Evolutionary conservation across 768 basidiomycete genomes (phyloP).

Genomic region (Suillus hirtellus): DNA sequence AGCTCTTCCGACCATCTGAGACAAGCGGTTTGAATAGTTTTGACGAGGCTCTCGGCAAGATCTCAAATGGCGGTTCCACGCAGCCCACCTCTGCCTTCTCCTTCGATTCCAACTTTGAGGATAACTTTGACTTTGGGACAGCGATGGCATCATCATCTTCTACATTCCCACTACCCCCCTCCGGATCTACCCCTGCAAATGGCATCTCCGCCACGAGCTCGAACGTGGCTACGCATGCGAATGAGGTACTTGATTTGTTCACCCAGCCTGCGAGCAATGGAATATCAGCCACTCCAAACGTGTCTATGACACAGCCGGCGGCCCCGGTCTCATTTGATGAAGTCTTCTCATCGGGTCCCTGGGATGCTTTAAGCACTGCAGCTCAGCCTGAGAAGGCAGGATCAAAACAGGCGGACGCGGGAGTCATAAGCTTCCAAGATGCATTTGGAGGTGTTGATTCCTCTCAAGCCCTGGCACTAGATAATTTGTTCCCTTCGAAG

Average conservation of each 20-base stretch:
- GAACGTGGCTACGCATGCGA: slow-evolving; percentile 9
- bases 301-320: slow-evolving; percentile 18
- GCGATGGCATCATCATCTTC: slow-evolving; percentile 35
- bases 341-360: slow-evolving; percentile 39
- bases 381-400: slow-evolving; percentile 20
- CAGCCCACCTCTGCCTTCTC: slow-evolving; percentile 43
- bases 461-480: slow-evolving; percentile 41
- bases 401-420: slow-evolving; percentile 12
- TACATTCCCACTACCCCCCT: slow-evolving; percentile 30
- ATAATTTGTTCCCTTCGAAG: slow-evolving; percentile 38
- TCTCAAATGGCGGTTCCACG: slow-evolving; percentile 40
- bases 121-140: slow-evolving; percentile 62
- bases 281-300: slow-evolving; percentile 15
- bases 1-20: slow-evolving; percentile 21
- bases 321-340: slow-evolving; percentile 46
- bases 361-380: slow-evolving; percentile 10
- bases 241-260: slow-evolving; percentile 17
- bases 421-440: slow-evolving; percentile 50
- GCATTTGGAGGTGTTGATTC: slow-evolving; percentile 51
- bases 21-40: slow-evolving; percentile 54
- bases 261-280: slow-evolving; percentile 17
- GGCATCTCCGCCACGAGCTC: slow-evolving; percentile 22
- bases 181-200: slow-evolving; percentile 25
- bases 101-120: slow-evolving; percentile 67
- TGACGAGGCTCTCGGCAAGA: slow-evolving; percentile 71